Percentiles rank a stretch among this genome's conserved stretches.
Conservation (phyloP, 2,329 filamentous ascomycete species). For the Aureobasidium sp. region DNA sequence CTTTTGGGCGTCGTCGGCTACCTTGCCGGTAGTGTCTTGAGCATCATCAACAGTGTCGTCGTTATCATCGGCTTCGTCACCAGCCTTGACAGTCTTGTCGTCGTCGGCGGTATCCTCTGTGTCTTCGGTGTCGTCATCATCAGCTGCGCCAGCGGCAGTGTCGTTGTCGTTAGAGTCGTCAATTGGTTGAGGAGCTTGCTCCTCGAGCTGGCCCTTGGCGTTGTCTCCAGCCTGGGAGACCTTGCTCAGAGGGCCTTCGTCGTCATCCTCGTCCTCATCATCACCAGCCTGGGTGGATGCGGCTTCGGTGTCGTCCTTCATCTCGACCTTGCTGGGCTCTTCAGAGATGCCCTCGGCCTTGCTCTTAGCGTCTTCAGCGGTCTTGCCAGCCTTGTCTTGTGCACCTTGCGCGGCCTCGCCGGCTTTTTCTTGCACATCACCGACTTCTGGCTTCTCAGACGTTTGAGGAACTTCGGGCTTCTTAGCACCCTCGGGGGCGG, state of each 20-base stretch:
- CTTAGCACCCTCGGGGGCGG: slow-evolving; percentile 20
- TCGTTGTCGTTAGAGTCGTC: slow-evolving; percentile 31
- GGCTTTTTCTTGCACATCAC: slow-evolving; percentile 24
- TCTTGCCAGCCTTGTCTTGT: slow-evolving; percentile 19
- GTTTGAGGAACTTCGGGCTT: slow-evolving; percentile 19
- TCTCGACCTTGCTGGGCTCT: slow-evolving; percentile 25
- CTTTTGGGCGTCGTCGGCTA: slow-evolving; percentile 22
- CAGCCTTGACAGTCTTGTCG: slow-evolving; percentile 32
- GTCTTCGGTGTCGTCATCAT: slow-evolving; percentile 34
- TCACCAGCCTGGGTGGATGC: slow-evolving; percentile 22
- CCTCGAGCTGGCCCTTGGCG: slow-evolving; percentile 35
- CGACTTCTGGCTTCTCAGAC: slow-evolving; percentile 24
- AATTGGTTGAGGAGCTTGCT: slow-evolving; percentile 38
- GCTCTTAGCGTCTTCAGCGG: slow-evolving; percentile 28
- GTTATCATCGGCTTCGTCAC: slow-evolving; percentile 25
- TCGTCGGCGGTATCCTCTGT: slow-evolving; percentile 31
- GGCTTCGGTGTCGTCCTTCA: slow-evolving; percentile 27
- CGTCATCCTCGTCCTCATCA: slow-evolving; percentile 27
- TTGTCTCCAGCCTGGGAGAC: slow-evolving; percentile 38
- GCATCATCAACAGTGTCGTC: slow-evolving; percentile 19
- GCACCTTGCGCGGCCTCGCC: slow-evolving; percentile 21
- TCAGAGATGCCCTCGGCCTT: slow-evolving; percentile 28
- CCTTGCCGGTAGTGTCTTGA: slow-evolving; percentile 23
- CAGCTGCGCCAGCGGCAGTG: slow-evolving; percentile 32
- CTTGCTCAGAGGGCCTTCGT: slow-evolving; percentile 33